Conservation (phyloP, 108 stramenopile genomes). For the Schizochytrium sp. region DNA sequence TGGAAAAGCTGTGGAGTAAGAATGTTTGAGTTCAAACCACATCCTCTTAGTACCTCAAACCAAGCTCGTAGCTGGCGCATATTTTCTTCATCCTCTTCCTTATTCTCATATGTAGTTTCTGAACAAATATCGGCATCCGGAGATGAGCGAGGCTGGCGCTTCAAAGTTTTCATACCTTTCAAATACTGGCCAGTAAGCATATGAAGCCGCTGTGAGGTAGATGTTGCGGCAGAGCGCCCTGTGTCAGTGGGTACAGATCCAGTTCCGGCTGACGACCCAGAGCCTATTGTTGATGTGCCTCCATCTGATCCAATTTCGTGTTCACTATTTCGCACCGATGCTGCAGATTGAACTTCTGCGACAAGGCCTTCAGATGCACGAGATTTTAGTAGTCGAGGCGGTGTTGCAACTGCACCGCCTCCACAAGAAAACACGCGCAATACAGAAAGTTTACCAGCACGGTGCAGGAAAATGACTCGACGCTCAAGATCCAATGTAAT, state of each 20-base stretch:
- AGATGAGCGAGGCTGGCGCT: too few relatives aligned
- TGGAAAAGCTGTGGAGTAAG: slow-evolving; percentile 11
- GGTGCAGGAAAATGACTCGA: slow-evolving; percentile 21
- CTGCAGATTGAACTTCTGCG: too few relatives aligned
- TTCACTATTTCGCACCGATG: not conserved
- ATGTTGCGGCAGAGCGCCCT: not conserved
- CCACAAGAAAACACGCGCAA: not conserved
- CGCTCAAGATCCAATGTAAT: slow-evolving; percentile 21
- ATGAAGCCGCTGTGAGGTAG: not conserved
- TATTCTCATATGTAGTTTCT: too few relatives aligned
- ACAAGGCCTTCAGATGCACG: not conserved
- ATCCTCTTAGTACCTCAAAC: not conserved
- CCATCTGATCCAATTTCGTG: not conserved
- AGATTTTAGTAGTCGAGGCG: not conserved
- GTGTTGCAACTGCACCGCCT: not conserved
- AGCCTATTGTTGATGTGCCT: not conserved
- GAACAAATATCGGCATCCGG: too few relatives aligned
- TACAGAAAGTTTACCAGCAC: not conserved
- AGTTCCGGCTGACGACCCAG: not conserved
- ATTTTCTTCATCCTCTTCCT: not conserved
- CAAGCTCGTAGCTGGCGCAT: slow-evolving; percentile 22
- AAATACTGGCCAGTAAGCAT: not conserved
- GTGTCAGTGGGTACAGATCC: not conserved
- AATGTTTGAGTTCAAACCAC: not conserved
- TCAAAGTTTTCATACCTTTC: not conserved